A percentile compares a stretch with the other conserved stretches of the same genome.
phyloP scores from a whole-genome alignment of 2,329 filamentous ascomycete species.

The Fusarium proliferatum region DNA sequence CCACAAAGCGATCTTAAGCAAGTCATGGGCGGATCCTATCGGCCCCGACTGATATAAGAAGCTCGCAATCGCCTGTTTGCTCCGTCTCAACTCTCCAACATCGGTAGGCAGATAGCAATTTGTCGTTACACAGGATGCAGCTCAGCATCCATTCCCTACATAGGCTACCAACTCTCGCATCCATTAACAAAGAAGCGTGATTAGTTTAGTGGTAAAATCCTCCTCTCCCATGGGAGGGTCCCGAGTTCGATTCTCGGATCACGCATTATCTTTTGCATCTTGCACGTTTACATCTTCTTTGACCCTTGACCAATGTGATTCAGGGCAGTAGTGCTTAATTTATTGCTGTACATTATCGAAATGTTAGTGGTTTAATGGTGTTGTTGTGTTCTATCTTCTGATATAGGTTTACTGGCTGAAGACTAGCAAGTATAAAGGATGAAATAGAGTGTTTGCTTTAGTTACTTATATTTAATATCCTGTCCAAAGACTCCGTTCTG shows the following conservation, averaged over 20 bases:
- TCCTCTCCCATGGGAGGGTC: constrained; percentile 53
- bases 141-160: not conserved
- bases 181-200: constrained; percentile 36
- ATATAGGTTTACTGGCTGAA: not conserved
- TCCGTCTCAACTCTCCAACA: not conserved
- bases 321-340: not conserved
- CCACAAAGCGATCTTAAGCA: constrained; percentile 11
- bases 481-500: not conserved
- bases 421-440: not conserved
- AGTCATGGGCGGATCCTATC: not conserved
- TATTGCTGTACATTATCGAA: too few species aligned
- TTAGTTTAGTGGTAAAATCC: constrained; percentile 55
- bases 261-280: constrained; percentile 40
- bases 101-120: not conserved
- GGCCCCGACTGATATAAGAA: constrained; percentile 19
- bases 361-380: not conserved
- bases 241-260: constrained; percentile 53
- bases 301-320: too few species aligned
- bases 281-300: not conserved
- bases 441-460: not conserved
- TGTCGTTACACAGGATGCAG: not conserved
- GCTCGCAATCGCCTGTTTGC: constrained; percentile 1
- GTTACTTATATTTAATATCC: not conserved
- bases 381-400: not conserved
- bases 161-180: not conserved